Base-by-base conservation (phyloP, 345 rosid species). In the Microcos paniculata region DNA sequence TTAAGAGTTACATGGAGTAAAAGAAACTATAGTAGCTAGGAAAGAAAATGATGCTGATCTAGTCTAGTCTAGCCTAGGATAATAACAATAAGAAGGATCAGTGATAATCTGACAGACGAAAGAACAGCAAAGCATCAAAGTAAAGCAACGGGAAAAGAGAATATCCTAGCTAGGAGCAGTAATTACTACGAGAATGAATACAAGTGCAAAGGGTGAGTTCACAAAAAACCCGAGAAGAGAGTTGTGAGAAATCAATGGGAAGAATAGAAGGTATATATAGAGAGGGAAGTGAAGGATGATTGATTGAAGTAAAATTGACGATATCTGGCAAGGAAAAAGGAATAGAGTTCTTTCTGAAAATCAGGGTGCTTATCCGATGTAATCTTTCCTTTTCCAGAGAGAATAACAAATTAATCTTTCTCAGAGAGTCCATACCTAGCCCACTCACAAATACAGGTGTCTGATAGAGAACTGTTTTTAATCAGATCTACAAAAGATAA, bases 401-500 rank as follows among this genome's bases (percentile, higher is more conserved):
- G 62, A 48, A 66, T 59, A 57, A 58, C 24, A 57, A 70, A n/a
- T n/a, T n/a, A n/a, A n/a, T n/a, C n/a, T 75, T 16, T 21, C 9
- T 28, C 19, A 56, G 38, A 24, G 42, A 68, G 45, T 43, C 72
- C 57, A 61, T 15, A 19, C 26, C 31, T 62, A 59, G 69, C 53
- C 76, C 69, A 75, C 62, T 77, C 48, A 13, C 45, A 3, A 15
- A 73, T 24, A 81, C 76, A 84, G 73, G 79, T 79, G 81, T 81
- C 77, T 31, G 1, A 14, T 49, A 52, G 77, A 43, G 74, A 82
- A 80, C 65, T 79, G 51, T 51, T 70, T 70, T n/a, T 57, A 18
- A 46, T 62, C 51, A 80, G 76, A 79, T 79, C 71, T 51, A 69
- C 42, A 49, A 23, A 55, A 40, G 49, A 49, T 49, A 12, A 74